Evolutionary conservation across 2,329 filamentous ascomycete species (phyloP), one percentile per base, ranked within the genome.

Genomic region (Xylaria sp.): DNA sequence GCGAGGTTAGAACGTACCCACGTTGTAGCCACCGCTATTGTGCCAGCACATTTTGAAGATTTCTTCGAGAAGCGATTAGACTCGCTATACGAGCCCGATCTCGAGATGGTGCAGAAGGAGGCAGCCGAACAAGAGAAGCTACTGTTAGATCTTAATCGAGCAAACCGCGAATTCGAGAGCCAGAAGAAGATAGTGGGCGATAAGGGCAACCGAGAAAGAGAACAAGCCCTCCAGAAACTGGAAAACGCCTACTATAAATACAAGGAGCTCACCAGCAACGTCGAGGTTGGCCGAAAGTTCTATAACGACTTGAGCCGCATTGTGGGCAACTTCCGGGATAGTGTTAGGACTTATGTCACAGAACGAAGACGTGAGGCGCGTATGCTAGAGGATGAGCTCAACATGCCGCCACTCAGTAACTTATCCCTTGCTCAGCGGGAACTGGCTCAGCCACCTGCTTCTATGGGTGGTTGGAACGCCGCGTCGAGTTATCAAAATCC

Each of bases 291-390:
- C 0, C 84, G 94, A 56, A 97, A 95, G 75, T 99, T 99, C 75
- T 99, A 98, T 80, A 99, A 99, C 70, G 94, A 98, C 73, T 83
- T 99, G 4, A 92, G 91, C 49, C 92, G 90, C 77, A 93, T 98
- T 65, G 91, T 97, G 0, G 89, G 88, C 0, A 80, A 80, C 9
- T 98, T 97, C 75, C 84, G 93, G 17, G 94, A 97, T 69, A 71
- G 69, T 17, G 91, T 92, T 37, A 89, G 88, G 68, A 85, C 84
- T 1, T 98, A 96, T 83, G 90, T 91, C 0, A 89, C 93, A 28
- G 87, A 92, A 73, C 84, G 95, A 55, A 86, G 93, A 53, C 87
- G 90, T 67, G 94, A 98, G 70, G 93, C 93, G 0, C 86, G 89
- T 67, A 86, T 87, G 57, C 76, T 97, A 35, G 73, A 75, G 61